A percentile compares a stretch with the other conserved stretches of the same genome.
Evolutionary conservation across 2,329 filamentous ascomycete genomes (phyloP).

Genomic region (Sphaceloma murrayae): DNA sequence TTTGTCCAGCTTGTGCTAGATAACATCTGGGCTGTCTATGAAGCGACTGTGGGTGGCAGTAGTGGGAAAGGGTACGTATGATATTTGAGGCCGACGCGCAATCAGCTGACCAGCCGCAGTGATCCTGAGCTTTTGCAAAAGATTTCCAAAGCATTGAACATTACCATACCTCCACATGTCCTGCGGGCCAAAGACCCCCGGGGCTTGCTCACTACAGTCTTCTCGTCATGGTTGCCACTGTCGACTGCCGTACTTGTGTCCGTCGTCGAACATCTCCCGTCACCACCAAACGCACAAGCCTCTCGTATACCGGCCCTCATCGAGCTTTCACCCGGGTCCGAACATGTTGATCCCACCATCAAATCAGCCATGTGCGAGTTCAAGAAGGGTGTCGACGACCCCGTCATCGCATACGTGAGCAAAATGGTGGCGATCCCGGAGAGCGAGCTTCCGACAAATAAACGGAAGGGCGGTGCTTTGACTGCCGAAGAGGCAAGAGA

Average conservation of each 20-base stretch:
- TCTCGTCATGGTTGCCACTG: constrained; percentile 81
- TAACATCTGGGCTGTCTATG: constrained; percentile 91
- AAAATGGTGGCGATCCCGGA: constrained; percentile 96
- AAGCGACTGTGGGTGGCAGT: constrained; percentile 74
- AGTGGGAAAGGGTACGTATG: constrained; percentile 65
- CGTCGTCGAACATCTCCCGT: constrained; percentile 84
- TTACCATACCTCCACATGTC: constrained; percentile 77
- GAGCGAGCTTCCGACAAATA: constrained; percentile 84
- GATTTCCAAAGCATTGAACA: constrained; percentile 81
- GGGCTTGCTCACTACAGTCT: constrained; percentile 74
- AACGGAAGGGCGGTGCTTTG: constrained; percentile 59
- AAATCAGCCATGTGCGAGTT: constrained; percentile 77
- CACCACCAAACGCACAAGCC: constrained; percentile 69
- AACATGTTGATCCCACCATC: constrained; percentile 57
- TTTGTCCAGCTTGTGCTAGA: constrained; percentile 95
- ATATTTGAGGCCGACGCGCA: constrained; percentile 24
- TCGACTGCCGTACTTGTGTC: constrained; percentile 90
- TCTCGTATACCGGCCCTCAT: constrained; percentile 71
- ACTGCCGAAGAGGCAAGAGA: constrained; percentile 86
- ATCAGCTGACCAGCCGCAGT: constrained; percentile 32
- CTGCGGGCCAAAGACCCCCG: constrained; percentile 74
- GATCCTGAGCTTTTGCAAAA: constrained; percentile 79
- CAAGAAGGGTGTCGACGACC: constrained; percentile 58
- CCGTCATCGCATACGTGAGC: constrained; percentile 88
- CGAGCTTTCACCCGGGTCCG: constrained; percentile 65